Base-by-base conservation (phyloP, 257 asterid genomes). In the Solanum clarkiae region DNA sequence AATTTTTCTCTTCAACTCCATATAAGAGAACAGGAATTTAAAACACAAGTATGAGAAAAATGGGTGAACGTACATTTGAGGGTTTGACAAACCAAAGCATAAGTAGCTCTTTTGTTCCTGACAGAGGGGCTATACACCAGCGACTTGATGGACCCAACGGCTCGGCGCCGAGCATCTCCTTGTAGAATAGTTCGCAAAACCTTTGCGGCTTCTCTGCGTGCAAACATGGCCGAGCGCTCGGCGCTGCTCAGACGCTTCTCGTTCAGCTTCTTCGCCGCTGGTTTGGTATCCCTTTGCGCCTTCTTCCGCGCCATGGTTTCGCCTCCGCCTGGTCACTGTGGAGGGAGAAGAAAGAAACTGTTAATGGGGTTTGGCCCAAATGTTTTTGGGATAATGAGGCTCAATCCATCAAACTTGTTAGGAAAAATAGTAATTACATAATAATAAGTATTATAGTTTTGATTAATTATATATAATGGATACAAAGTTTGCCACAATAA, bases 171-270 rank as follows among this genome's bases (percentile, higher is more conserved):
- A 59, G 97, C 93, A 85, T 95, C 99, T 3, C 99, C 99, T 83
- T 88, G 96, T 63, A 97, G 98, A 75, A 90, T 82, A 86, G 88
- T 94, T 86, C 97, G 95, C 87, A 97, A 84, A 36, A 97, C 97
- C 90, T 94, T 97, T 47, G 99, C 98, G 12, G 98, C 97, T 89
- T 97, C 98, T 88, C 99, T 88, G 79, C 99, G 90, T 7, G 99
- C 98, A 88, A 95, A 95, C 91, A 92, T 92, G 53, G 98, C 94
- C 49, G 98, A 94, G 13, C 99, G 93, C 74, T 92, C 95, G 65
- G 95, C 94, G 44, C 83, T 89, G 89, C 84, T 91, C 84, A 54
- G 89, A 88, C 88, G 88, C 86, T 90, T 91, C 68, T 80, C 81
- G 49, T 81, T 88, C 74, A 90, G 90, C 88, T 88, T 90, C 84